Conservation (phyloP, 2,329 filamentous ascomycete species). For the Xylariales sp. region DNA sequence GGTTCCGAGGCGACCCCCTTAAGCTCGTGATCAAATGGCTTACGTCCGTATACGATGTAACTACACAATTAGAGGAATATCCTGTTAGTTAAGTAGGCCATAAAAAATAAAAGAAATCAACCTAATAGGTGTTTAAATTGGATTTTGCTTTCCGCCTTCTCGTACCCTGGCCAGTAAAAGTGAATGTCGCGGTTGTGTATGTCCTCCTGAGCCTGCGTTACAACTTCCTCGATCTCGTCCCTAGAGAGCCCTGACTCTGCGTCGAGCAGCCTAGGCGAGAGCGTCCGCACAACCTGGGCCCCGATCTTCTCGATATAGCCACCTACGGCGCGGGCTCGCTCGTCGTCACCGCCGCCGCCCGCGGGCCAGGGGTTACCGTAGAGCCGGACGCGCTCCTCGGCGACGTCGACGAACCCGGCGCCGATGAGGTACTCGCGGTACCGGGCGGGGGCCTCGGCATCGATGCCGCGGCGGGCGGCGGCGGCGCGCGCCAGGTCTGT, state of each 20-base stretch:
- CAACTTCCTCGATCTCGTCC: constrained; percentile 2
- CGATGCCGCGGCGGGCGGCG: constrained; percentile 4
- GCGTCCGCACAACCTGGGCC: background rate
- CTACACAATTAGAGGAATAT: background rate
- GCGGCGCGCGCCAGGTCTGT: background rate
- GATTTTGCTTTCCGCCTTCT: too few relatives aligned
- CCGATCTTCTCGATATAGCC: background rate
- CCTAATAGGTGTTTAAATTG: too few relatives aligned
- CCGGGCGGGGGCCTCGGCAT: constrained; percentile 5
- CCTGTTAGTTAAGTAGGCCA: background rate
- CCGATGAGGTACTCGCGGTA: constrained; percentile 6
- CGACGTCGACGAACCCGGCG: constrained; percentile 6
- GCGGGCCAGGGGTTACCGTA: constrained; percentile 6
- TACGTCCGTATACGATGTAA: constrained; percentile 6
- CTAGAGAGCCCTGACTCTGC: background rate
- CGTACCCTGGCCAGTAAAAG: constrained; percentile 6
- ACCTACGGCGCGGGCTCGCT: background rate
- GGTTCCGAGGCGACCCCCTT: too few relatives aligned
- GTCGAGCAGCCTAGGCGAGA: background rate
- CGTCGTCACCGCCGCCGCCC: too few relatives aligned
- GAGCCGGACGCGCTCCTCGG: constrained; percentile 1
- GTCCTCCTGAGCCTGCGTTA: constrained; percentile 4
- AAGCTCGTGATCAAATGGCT: constrained; percentile 3
- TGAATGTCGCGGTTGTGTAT: background rate
- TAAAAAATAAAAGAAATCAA: background rate